Conservation (phyloP, 441 rosid genomes). For the Flueggea neowawraea region DNA sequence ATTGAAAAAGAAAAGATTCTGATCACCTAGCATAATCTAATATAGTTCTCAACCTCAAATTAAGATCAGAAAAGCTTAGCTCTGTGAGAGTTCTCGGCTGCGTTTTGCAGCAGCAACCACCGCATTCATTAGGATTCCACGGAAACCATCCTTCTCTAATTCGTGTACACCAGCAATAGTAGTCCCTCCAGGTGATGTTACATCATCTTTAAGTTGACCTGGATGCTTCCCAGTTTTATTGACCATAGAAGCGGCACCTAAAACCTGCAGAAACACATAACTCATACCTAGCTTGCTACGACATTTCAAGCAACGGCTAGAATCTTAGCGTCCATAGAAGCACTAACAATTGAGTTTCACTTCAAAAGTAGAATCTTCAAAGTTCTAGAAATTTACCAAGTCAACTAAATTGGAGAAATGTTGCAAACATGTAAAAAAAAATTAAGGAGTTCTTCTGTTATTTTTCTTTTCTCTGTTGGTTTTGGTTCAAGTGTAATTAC, state of each 20-base stretch:
- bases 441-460: too few relatives aligned
- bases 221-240: conserved; percentile 83
- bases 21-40: too few relatives aligned
- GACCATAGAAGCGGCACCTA: conserved; percentile 91
- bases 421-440: too few relatives aligned
- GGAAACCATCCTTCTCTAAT: conserved; percentile 84
- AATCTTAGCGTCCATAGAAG: too few relatives aligned
- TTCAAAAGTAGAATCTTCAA: too few relatives aligned
- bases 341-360: background rate
- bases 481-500: too few relatives aligned
- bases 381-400: too few relatives aligned
- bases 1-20: too few relatives aligned
- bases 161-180: conserved; percentile 88
- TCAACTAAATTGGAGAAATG: too few relatives aligned
- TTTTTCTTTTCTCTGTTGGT: too few relatives aligned
- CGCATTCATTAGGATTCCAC: conserved; percentile 87
- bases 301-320: background rate
- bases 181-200: conserved; percentile 90
- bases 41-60: too few relatives aligned
- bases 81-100: conserved; percentile 64
- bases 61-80: conserved; percentile 11
- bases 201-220: conserved; percentile 89
- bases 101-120: conserved; percentile 85
- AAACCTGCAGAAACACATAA: conserved; percentile 43
- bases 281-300: background rate